These are phyloP conservation scores for Penicillium sp. DNA, from an alignment of 2,329 filamentous ascomycete species.

Conservation along the genomic window DNA sequence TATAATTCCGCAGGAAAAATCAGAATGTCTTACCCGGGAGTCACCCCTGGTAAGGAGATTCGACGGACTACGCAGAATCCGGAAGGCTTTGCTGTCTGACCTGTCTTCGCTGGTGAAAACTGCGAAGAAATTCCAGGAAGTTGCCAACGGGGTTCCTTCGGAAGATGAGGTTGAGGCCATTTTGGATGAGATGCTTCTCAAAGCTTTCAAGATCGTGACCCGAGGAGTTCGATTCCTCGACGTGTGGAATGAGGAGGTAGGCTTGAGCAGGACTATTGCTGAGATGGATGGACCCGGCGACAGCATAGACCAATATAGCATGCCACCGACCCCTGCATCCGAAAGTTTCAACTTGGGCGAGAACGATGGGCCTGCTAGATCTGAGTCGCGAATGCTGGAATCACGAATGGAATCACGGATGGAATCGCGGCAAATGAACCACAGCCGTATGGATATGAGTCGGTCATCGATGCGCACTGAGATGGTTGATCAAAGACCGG, in stretches of 20 bases:
- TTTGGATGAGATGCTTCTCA: constrained; percentile 88
- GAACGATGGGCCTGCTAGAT: constrained; percentile 24
- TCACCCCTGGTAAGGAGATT: constrained; percentile 70
- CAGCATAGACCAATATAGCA: constrained; percentile 22
- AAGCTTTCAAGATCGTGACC: constrained; percentile 91
- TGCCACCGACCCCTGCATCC: constrained; percentile 38
- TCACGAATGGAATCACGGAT: constrained; percentile 2
- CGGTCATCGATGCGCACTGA: constrained; percentile 20
- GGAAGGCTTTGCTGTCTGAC: constrained; percentile 85
- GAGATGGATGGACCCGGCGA: constrained; percentile 32
- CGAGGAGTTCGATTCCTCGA: constrained; percentile 88
- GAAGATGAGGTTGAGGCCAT: constrained; percentile 50
- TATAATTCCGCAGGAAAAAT: constrained; percentile 65
- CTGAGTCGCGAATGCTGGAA: constrained; percentile 25
- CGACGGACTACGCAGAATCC: constrained; percentile 71
- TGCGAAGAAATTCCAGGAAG: constrained; percentile 78
- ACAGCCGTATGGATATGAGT: constrained; percentile 27
- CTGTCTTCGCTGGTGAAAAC: constrained; percentile 85
- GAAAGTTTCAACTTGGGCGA: constrained; percentile 34
- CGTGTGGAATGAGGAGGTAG: constrained; percentile 64
- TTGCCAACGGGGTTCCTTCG: constrained; percentile 51
- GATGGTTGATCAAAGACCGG: constrained; percentile 27
- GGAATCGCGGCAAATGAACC: constrained; percentile 23
- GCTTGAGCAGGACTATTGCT: constrained; percentile 40
- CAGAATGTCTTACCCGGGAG: constrained; percentile 82